phyloP scores from a whole-genome alignment of 495 filamentous ascomycete species.

The Neurospora cerealis region DNA sequence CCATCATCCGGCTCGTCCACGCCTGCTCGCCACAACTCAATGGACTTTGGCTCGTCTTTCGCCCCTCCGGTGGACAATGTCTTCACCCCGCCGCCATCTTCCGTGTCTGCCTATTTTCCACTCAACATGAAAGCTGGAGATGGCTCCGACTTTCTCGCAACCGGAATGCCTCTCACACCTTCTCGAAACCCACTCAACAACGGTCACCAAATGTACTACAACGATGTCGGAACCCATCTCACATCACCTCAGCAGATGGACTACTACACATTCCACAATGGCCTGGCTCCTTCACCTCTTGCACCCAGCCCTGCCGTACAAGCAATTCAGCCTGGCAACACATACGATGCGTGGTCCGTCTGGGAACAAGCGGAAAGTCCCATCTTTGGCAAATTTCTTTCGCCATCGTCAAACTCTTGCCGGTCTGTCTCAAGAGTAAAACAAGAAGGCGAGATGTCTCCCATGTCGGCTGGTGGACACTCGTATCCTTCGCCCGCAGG shows the following conservation, averaged over 20 bases:
- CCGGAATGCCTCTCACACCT: slow-evolving; percentile 13
- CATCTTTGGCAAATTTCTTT: slow-evolving; percentile 8
- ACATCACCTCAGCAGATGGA: slow-evolving; percentile 11
- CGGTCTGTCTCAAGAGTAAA: not conserved
- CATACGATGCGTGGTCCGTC: slow-evolving; percentile 2
- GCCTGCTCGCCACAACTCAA: slow-evolving; percentile 5
- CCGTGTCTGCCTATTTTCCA: slow-evolving; percentile 26
- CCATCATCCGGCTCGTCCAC: slow-evolving; percentile 27
- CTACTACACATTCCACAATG: slow-evolving; percentile 5
- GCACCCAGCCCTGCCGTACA: slow-evolving; percentile 1
- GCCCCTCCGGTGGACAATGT: slow-evolving; percentile 6
- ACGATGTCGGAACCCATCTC: not conserved
- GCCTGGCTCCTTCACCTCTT: slow-evolving; percentile 3
- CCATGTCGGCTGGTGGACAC: not conserved
- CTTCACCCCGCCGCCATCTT: slow-evolving; percentile 29
- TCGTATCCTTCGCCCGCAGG: not conserved
- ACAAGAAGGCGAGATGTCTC: not conserved
- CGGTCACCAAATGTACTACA: not conserved
- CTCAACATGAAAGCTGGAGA: slow-evolving; percentile 10
- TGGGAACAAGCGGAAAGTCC: slow-evolving; percentile 18
- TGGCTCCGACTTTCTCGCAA: slow-evolving; percentile 10
- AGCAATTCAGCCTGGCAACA: not conserved
- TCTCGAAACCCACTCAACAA: slow-evolving; percentile 7
- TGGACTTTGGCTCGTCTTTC: slow-evolving; percentile 18
- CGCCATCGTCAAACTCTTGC: not conserved